Conservation (phyloP, 129 eudicot genomes). For the Centella asiatica region DNA sequence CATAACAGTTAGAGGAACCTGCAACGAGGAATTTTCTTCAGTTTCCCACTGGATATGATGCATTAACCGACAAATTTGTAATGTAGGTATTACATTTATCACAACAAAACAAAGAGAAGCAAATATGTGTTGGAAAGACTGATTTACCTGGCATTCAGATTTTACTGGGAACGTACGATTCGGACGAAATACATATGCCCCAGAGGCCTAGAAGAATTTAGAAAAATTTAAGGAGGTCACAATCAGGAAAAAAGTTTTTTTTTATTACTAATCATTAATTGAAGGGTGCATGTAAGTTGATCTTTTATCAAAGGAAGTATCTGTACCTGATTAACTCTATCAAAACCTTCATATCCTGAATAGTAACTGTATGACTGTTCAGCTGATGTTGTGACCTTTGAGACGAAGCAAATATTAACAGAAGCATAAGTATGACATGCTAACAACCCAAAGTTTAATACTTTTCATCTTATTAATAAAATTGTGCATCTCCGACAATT, state of each 20-base stretch:
- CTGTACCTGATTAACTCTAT: slow-evolving; percentile 62
- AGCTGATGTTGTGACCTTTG: slow-evolving; percentile 49
- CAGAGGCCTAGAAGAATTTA: slow-evolving; percentile 62
- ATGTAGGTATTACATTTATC: slow-evolving; percentile 2
- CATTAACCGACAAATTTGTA: slow-evolving; percentile 6
- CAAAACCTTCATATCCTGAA: slow-evolving; percentile 65
- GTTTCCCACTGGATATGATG: slow-evolving; percentile 6
- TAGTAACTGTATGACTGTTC: slow-evolving; percentile 78
- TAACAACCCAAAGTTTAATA: not conserved
- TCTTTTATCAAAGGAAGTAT: too few species aligned
- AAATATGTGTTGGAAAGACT: slow-evolving; percentile 2
- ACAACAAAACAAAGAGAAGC: not conserved
- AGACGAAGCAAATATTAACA: slow-evolving; percentile 18
- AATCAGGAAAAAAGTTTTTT: slow-evolving; percentile 5
- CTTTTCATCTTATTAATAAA: not conserved
- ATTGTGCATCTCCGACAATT: not conserved
- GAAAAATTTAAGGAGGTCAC: slow-evolving; percentile 20
- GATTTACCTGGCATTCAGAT: slow-evolving; percentile 52
- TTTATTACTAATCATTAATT: too few species aligned
- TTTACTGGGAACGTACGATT: slow-evolving; percentile 48
- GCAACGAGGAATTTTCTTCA: slow-evolving; percentile 14
- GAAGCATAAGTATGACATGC: slow-evolving; percentile 9
- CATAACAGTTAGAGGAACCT: slow-evolving; percentile 50
- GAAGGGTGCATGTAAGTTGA: too few species aligned
- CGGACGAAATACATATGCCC: slow-evolving; percentile 94